A percentile compares a stretch with the other conserved stretches of the same genome.
Conservation (phyloP, 805 yeast genomes). For the Suhomyces sp. region DNA sequence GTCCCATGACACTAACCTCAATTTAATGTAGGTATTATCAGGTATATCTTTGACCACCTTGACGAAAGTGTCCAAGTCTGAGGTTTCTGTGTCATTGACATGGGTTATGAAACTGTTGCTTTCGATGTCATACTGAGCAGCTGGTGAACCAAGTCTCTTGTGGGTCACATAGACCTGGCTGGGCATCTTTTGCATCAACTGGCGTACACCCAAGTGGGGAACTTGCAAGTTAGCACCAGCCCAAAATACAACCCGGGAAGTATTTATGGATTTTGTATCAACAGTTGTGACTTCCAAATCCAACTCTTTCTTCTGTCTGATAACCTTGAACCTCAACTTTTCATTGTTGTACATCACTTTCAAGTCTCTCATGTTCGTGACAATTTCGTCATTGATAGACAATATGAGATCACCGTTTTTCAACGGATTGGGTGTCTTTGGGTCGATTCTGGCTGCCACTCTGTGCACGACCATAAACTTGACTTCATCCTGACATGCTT, state of each 20-base stretch:
- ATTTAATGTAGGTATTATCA: conserved; percentile 76
- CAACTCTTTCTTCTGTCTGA: conserved; percentile 66
- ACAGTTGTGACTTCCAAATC: conserved; percentile 64
- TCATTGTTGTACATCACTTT: conserved; percentile 46
- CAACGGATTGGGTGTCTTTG: conserved; percentile 31
- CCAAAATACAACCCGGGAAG: conserved; percentile 73
- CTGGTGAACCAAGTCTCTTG: conserved; percentile 80
- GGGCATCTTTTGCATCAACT: conserved; percentile 72
- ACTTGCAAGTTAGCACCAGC: conserved; percentile 79
- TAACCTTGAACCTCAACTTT: conserved; percentile 55
- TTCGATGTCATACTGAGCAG: conserved; percentile 73
- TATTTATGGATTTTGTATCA: conserved; percentile 53
- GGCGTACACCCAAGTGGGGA: conserved; percentile 93
- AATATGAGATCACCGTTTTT: conserved; percentile 74
- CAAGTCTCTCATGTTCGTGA: conserved; percentile 66
- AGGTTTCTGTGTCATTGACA: conserved; percentile 76
- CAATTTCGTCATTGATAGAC: conserved; percentile 61
- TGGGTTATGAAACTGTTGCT: conserved; percentile 86
- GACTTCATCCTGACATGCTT: conserved; percentile 58
- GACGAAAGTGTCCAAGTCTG: conserved; percentile 65
- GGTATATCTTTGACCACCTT: conserved; percentile 65
- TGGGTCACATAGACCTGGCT: conserved; percentile 80
- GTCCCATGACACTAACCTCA: conserved; percentile 80
- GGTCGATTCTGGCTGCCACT: conserved; percentile 49
- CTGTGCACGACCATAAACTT: conserved; percentile 72